Percentiles rank a stretch among this genome's conserved stretches.
Evolutionary conservation across 306 rosid genomes (phyloP).

Genomic region (Notholithocarpus densiflorus): DNA sequence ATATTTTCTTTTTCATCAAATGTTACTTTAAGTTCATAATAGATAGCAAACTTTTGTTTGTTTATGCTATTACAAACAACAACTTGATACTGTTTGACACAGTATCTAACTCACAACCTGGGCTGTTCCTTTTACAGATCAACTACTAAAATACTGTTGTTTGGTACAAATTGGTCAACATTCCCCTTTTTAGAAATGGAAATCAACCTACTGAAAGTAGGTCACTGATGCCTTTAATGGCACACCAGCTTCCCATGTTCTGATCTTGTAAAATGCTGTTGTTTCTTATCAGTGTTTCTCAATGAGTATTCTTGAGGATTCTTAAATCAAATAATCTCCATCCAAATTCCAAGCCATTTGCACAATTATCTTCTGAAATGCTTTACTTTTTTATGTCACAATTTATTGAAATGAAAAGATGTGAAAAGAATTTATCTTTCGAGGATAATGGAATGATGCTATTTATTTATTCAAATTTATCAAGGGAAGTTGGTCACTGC

Average conservation of each 20-base stretch:
- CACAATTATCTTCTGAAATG: background rate
- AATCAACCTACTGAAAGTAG: background rate
- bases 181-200: background rate
- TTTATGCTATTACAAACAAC: no score
- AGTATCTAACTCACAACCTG: background rate
- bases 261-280: background rate
- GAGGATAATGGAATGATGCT: no score
- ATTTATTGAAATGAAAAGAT: no score
- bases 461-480: no score
- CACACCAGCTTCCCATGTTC: background rate
- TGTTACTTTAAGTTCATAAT: background rate
- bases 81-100: no score
- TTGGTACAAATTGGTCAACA: background rate
- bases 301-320: background rate
- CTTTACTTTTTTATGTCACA: background rate
- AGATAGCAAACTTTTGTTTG: no score
- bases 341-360: background rate
- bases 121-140: background rate
- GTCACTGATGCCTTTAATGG: background rate
- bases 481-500: no score
- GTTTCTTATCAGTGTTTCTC: background rate
- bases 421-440: no score
- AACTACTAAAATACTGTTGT: background rate
- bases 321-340: background rate
- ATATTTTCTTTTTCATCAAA: background rate